Percentiles rank a stretch among this genome's conserved stretches.
phyloP scores from a whole-genome alignment of 257 asterid species.

The Penstemon eatonii region DNA sequence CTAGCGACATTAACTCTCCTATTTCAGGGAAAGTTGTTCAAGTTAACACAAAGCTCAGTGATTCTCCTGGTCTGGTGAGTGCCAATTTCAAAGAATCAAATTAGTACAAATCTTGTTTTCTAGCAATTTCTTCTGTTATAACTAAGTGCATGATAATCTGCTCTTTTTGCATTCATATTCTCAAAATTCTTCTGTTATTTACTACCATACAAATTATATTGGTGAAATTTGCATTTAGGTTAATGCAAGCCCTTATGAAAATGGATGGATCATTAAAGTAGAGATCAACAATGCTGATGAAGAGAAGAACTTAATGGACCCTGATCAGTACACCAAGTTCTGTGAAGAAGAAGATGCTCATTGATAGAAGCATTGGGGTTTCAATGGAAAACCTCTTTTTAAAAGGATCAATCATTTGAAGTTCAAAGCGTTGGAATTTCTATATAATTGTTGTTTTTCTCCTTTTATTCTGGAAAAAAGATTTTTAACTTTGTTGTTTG shows the following conservation, averaged over 20 bases:
- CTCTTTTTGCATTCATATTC: not conserved
- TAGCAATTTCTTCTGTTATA: not conserved
- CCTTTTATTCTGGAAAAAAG: not conserved
- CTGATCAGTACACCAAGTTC: conserved; percentile 64
- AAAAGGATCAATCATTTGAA: conserved; percentile 6
- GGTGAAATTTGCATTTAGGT: conserved; percentile 39
- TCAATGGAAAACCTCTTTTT: conserved; percentile 18
- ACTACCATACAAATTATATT: not conserved
- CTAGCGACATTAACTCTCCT: conserved; percentile 92
- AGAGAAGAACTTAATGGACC: conserved; percentile 56
- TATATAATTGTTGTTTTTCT: not conserved
- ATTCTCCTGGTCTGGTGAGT: conserved; percentile 88
- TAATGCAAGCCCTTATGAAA: conserved; percentile 76
- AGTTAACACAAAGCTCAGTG: conserved; percentile 64
- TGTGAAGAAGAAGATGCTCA: conserved; percentile 92
- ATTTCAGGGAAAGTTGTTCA: conserved; percentile 82
- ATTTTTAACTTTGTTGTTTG: conserved; percentile 15
- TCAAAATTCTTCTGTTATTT: not conserved
- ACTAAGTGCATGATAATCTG: not conserved
- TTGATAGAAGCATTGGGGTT: conserved; percentile 36
- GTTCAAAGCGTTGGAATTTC: not conserved
- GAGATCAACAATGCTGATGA: conserved; percentile 60
- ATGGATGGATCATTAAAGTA: conserved; percentile 97
- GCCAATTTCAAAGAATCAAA: too few relatives aligned
- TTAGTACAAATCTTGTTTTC: too few relatives aligned